phyloP scores from a whole-genome alignment of 108 stramenopile genomes.

The Skeletonema tropicum region DNA sequence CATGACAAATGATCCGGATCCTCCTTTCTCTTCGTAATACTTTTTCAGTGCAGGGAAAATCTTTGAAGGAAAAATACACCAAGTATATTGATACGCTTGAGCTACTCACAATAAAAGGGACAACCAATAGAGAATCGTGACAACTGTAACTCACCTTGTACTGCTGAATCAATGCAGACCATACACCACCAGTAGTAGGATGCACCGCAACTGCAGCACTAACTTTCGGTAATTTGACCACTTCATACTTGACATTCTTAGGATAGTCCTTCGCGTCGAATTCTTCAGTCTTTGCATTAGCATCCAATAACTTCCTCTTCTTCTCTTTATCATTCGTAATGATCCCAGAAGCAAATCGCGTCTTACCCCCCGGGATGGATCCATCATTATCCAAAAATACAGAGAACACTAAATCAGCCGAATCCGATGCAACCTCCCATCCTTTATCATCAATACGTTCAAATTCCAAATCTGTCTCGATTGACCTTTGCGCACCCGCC shows the following conservation, averaged over 20 bases:
- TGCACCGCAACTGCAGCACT: slow-evolving; percentile 62
- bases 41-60: slow-evolving; percentile 74
- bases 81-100: slow-evolving; percentile 1
- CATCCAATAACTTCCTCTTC: slow-evolving; percentile 42
- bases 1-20: slow-evolving; percentile 44
- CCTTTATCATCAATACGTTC: neutral
- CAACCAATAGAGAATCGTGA: neutral
- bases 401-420: slow-evolving; percentile 63
- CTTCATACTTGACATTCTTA: slow-evolving; percentile 34
- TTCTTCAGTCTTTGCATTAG: slow-evolving; percentile 32
- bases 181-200: slow-evolving; percentile 71
- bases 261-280: slow-evolving; percentile 5
- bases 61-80: slow-evolving; percentile 18
- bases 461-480: slow-evolving; percentile 45
- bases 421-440: slow-evolving; percentile 18
- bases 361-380: slow-evolving; percentile 47
- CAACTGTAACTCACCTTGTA: slow-evolving; percentile 59
- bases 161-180: slow-evolving; percentile 63
- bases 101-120: neutral
- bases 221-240: slow-evolving; percentile 59
- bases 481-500: slow-evolving; percentile 24
- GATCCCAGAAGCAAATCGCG: slow-evolving; percentile 67
- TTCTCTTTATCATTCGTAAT: slow-evolving; percentile 31
- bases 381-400: slow-evolving; percentile 66
- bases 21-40: slow-evolving; percentile 53